These are phyloP conservation scores for Bruguiera gymnorhiza DNA, from an alignment of 345 rosid genomes.

Conservation along the genomic window DNA sequence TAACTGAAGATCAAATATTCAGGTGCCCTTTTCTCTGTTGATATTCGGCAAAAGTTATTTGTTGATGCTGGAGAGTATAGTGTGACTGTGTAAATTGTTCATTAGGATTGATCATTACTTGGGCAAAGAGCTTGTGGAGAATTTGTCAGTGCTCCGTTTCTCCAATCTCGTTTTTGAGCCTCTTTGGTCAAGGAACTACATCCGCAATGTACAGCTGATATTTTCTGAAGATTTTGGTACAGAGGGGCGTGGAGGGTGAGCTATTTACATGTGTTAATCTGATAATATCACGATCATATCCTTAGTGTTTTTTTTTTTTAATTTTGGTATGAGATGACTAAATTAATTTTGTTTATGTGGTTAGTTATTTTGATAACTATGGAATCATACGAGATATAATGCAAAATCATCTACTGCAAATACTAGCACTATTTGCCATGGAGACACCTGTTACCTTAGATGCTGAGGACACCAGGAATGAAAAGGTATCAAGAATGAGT, in stretches of 20 bases:
- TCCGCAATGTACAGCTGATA: conserved; percentile 80
- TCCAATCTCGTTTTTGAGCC: conserved; percentile 95
- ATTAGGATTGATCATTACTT: conserved; percentile 86
- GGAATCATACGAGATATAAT: conserved; percentile 90
- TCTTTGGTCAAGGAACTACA: conserved; percentile 81
- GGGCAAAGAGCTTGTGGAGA: conserved; percentile 96
- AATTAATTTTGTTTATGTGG: neutral
- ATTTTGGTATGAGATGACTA: neutral
- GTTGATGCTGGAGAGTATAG: neutral
- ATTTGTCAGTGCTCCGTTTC: conserved; percentile 85
- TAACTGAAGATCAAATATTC: conserved; percentile 82
- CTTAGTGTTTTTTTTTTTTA: neutral
- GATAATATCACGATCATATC: neutral
- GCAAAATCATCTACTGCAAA: conserved; percentile 96
- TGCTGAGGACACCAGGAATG: conserved; percentile 89
- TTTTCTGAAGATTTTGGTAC: conserved; percentile 96
- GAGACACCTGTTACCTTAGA: conserved; percentile 96
- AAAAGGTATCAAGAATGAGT: conserved; percentile 48
- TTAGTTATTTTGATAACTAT: conserved; percentile 78
- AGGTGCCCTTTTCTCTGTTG: conserved; percentile 42
- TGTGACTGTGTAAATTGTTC: conserved; percentile 4
- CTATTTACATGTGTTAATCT: neutral
- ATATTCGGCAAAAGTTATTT: neutral
- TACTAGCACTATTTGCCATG: conserved; percentile 89
- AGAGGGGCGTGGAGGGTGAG: conserved; percentile 95